Evolutionary conservation across 768 basidiomycete genomes (phyloP).

Genomic region (Suillus brevipes): DNA sequence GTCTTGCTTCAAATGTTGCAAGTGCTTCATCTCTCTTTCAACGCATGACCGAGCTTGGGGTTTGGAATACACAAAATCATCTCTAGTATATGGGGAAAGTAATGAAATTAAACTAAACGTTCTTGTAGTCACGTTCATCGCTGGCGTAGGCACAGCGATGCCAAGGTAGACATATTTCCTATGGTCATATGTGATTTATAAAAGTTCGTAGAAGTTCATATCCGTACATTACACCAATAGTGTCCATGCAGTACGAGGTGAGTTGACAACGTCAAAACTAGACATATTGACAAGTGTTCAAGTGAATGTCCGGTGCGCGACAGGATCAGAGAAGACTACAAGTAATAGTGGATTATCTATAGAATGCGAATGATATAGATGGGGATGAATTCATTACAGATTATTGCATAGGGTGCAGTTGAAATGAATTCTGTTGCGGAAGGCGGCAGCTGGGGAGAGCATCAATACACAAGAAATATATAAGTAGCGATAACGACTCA

Average conservation of each 20-base stretch:
- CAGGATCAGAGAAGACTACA: slow-evolving; percentile 24
- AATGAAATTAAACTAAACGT: too few species aligned
- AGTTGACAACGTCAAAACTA: slow-evolving; percentile 9
- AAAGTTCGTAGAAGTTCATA: slow-evolving; percentile 12
- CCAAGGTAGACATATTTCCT: neutral
- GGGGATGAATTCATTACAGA: slow-evolving; percentile 47
- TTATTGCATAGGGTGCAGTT: slow-evolving; percentile 68
- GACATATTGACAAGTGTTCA: slow-evolving; percentile 10
- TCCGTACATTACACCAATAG: slow-evolving; percentile 12
- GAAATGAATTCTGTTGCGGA: slow-evolving; percentile 60
- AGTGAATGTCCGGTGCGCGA: slow-evolving; percentile 8
- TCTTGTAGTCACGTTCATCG: too few species aligned
- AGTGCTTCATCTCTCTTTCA: too few species aligned
- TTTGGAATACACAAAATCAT: too few species aligned
- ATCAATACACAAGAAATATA: slow-evolving; percentile 11
- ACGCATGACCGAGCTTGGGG: too few species aligned
- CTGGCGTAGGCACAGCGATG: too few species aligned
- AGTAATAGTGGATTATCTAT: slow-evolving; percentile 30
- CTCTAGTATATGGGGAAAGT: too few species aligned
- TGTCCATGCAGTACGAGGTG: slow-evolving; percentile 14
- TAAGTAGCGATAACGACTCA: slow-evolving; percentile 43
- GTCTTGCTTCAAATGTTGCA: too few species aligned
- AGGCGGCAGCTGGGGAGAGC: slow-evolving; percentile 49
- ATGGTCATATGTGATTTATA: slow-evolving; percentile 5
- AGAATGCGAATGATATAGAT: slow-evolving; percentile 27